These are phyloP conservation scores for Brassica balearica DNA, from an alignment of 441 rosid species.

Conservation along the genomic window DNA sequence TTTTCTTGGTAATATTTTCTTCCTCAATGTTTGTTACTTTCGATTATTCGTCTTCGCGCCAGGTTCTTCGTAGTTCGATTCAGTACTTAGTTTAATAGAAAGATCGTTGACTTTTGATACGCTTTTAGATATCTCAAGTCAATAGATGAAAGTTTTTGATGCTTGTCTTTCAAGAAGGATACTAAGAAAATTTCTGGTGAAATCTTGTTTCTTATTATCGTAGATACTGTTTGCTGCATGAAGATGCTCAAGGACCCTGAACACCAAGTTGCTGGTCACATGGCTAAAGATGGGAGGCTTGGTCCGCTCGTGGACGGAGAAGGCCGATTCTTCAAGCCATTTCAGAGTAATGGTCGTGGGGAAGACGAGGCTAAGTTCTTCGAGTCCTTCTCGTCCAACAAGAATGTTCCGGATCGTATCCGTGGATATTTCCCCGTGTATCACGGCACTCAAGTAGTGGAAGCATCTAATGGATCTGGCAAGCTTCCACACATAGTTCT, in stretches of 20 bases:
- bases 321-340: constrained; percentile 90
- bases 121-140: neutral
- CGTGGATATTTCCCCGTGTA: constrained; percentile 67
- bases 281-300: constrained; percentile 63
- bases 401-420: constrained; percentile 66
- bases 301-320: constrained; percentile 83
- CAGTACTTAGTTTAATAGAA: constrained; percentile 26
- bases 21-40: neutral
- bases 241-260: constrained; percentile 81
- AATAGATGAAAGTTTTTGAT: neutral
- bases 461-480: constrained; percentile 92
- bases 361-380: constrained; percentile 69
- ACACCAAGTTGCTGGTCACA: constrained; percentile 97
- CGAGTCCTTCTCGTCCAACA: constrained; percentile 59
- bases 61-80: too few relatives aligned
- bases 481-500: constrained; percentile 55
- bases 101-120: constrained; percentile 11
- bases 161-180: neutral
- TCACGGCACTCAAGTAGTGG: constrained; percentile 69
- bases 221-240: constrained; percentile 12
- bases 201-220: neutral
- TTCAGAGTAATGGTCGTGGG: constrained; percentile 82
- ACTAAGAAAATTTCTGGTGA: neutral
- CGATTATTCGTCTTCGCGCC: too few relatives aligned
- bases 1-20: constrained; percentile 20